Percentiles rank a stretch among this genome's conserved stretches.
Conservation (phyloP, 768 basidiomycete genomes). For the Mycena epipterygia region DNA sequence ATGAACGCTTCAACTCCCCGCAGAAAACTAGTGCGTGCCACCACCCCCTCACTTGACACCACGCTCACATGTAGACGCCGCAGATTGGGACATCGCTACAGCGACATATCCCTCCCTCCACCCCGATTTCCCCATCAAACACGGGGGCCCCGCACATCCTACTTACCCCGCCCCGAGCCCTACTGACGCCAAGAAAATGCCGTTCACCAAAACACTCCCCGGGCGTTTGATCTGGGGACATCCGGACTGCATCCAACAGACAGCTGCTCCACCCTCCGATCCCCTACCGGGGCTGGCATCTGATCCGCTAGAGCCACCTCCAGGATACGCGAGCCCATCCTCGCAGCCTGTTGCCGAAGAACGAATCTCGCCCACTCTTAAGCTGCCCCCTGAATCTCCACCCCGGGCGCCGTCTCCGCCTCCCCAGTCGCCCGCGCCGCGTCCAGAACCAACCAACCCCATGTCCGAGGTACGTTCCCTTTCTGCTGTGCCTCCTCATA, state of each 20-base stretch:
- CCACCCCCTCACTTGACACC: not conserved
- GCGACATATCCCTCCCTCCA: not conserved
- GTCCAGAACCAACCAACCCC: not conserved
- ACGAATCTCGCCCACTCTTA: too few species aligned
- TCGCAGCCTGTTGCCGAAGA: not conserved
- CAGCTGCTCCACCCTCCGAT: not conserved
- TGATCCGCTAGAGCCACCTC: not conserved
- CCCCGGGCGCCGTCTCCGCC: not conserved
- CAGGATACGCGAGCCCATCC: not conserved
- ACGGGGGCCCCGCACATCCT: not conserved
- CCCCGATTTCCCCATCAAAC: not conserved
- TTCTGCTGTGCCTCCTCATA: not conserved
- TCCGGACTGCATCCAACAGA: not conserved
- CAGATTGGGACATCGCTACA: slow-evolving; percentile 4
- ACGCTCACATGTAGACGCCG: not conserved
- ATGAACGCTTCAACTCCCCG: not conserved
- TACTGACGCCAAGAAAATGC: not conserved
- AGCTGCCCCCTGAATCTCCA: too few species aligned
- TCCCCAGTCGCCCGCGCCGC: not conserved
- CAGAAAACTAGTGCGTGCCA: not conserved
- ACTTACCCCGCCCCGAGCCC: slow-evolving; percentile 17
- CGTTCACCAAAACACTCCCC: not conserved
- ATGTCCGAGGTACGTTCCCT: not conserved
- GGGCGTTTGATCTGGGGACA: slow-evolving; percentile 11
- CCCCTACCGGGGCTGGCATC: not conserved